Evolutionary conservation across 2,329 filamentous ascomycete species (phyloP).

Genomic region (Monilinia polystroma): DNA sequence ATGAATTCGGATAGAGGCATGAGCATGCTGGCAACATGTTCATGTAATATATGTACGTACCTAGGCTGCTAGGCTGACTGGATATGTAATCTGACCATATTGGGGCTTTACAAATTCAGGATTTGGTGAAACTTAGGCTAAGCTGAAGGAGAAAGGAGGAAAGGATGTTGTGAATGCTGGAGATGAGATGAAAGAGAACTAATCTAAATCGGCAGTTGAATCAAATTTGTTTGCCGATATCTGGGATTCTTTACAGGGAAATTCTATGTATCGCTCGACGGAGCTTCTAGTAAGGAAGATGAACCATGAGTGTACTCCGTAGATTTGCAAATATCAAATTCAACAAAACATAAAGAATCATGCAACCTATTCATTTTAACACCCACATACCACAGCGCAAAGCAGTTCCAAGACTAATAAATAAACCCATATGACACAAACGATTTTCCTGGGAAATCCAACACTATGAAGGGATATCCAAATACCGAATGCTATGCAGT

Average conservation of each 20-base stretch:
- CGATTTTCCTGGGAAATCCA: conserved; percentile 6
- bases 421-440: not conserved
- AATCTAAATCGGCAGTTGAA: not conserved
- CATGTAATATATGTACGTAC: not conserved
- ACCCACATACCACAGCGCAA: not conserved
- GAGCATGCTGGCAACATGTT: not conserved
- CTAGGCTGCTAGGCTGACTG: not conserved
- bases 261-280: not conserved
- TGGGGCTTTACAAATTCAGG: not conserved
- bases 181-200: conserved; percentile 1
- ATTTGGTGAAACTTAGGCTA: conserved; percentile 3
- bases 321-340: no score
- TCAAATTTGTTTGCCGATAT: not conserved
- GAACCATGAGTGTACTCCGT: no score
- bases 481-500: not conserved
- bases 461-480: conserved; percentile 3
- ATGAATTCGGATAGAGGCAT: not conserved
- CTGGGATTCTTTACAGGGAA: not conserved
- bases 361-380: not conserved
- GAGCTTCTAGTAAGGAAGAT: no score
- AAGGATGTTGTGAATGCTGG: not conserved
- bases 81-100: not conserved
- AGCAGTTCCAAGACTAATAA: not conserved
- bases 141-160: not conserved
- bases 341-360: no score